These are phyloP conservation scores for Sequoiadendron giganteum DNA, from an alignment of 75 land plant genomes.

Conservation along the genomic window DNA sequence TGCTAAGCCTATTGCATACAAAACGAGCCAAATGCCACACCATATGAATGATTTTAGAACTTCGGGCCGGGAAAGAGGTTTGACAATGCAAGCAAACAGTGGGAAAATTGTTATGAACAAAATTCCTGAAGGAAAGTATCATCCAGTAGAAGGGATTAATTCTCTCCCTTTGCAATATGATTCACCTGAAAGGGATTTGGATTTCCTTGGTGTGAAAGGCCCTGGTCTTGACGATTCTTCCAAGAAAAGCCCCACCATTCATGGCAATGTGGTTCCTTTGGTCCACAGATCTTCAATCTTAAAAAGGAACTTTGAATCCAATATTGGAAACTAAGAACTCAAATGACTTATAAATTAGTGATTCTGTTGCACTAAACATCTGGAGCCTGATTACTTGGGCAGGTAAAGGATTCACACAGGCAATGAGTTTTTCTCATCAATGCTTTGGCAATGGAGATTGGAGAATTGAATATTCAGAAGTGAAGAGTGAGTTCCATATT, in stretches of 20 bases:
- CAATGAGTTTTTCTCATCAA: neutral
- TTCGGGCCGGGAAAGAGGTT: neutral
- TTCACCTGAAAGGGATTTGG: constrained; percentile 12
- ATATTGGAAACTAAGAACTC: neutral
- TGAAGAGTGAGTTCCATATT: neutral
- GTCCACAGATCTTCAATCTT: neutral
- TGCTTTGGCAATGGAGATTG: neutral
- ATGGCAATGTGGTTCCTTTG: neutral
- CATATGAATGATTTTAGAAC: neutral
- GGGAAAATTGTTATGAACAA: constrained; percentile 6
- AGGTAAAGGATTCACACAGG: neutral
- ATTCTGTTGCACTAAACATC: neutral
- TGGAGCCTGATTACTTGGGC: neutral
- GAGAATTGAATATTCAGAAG: neutral
- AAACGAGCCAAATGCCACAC: neutral
- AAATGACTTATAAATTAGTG: neutral
- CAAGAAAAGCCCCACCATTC: neutral
- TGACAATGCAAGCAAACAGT: neutral
- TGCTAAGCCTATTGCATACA: neutral
- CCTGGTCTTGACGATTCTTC: neutral
- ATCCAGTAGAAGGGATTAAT: constrained; percentile 6
- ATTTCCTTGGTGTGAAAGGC: neutral
- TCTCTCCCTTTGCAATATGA: neutral
- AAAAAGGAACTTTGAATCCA: constrained; percentile 1
- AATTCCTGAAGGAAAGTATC: neutral